phyloP scores from a whole-genome alignment of 2,329 filamentous ascomycete species.

The Paecilomyces dactylethromorphus region DNA sequence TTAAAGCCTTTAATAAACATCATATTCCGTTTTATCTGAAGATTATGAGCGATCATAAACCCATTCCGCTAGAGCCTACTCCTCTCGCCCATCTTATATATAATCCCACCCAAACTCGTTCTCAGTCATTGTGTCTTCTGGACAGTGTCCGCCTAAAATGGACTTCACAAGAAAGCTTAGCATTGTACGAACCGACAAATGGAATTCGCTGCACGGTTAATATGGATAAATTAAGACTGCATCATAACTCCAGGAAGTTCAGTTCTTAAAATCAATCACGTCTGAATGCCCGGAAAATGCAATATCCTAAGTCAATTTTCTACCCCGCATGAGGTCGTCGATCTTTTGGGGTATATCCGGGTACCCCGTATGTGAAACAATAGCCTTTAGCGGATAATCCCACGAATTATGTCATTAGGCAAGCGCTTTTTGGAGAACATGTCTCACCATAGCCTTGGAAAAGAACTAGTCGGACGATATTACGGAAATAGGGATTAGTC shows the following conservation, averaged over 20 bases:
- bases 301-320: not conserved
- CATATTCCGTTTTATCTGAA: not conserved
- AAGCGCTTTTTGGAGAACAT: no score
- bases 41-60: not conserved
- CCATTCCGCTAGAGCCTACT: not conserved
- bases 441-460: not conserved
- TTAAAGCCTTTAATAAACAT: not conserved
- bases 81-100: not conserved
- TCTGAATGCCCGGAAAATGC: not conserved
- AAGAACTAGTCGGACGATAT: not conserved
- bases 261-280: not conserved
- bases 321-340: not conserved
- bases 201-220: not conserved
- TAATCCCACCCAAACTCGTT: not conserved
- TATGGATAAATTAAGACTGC: not conserved
- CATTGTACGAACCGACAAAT: not conserved
- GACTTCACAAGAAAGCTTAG: not conserved
- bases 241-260: not conserved
- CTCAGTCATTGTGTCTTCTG: not conserved
- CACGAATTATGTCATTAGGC: not conserved
- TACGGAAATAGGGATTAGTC: not conserved
- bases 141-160: not conserved
- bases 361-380: not conserved
- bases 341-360: not conserved
- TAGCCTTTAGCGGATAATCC: not conserved